Evolutionary conservation across 192 early-diverging fungal genomes (phyloP).

Genomic region (Gigaspora rosea): DNA sequence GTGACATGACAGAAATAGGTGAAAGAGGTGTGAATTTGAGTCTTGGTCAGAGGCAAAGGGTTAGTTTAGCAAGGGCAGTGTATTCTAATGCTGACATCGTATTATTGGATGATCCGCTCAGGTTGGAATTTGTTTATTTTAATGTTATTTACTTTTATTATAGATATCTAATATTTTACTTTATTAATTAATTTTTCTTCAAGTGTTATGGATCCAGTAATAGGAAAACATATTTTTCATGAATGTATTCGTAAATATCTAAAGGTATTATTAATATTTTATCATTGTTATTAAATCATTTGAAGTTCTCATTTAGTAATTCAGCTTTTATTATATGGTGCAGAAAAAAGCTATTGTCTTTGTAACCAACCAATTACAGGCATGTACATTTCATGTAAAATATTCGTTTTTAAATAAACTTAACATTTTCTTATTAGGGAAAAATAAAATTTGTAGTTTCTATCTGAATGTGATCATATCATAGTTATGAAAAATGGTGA

Average conservation of each 20-base stretch:
- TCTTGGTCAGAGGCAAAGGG: slow-evolving; percentile 70
- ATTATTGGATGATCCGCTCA: slow-evolving; percentile 71
- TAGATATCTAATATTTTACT: not conserved
- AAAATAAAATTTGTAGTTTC: slow-evolving; percentile 39
- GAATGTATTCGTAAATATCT: slow-evolving; percentile 53
- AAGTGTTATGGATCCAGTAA: slow-evolving; percentile 46
- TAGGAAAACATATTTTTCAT: slow-evolving; percentile 53
- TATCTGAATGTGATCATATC: slow-evolving; percentile 59
- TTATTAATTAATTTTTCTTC: slow-evolving; percentile 40
- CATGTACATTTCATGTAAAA: not conserved
- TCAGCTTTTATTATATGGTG: not conserved
- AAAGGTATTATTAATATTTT: slow-evolving; percentile 27
- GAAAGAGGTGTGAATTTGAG: slow-evolving; percentile 72
- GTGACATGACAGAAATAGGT: slow-evolving; percentile 72
- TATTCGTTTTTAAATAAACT: not conserved
- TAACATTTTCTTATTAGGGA: not conserved
- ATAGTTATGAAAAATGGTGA: slow-evolving; percentile 60
- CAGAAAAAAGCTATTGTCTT: slow-evolving; percentile 63
- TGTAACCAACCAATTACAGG: slow-evolving; percentile 67
- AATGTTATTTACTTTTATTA: not conserved
- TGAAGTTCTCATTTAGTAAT: not conserved
- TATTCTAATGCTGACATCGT: slow-evolving; percentile 70
- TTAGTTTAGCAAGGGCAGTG: slow-evolving; percentile 64
- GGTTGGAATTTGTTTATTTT: slow-evolving; percentile 14
- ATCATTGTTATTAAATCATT: not conserved